Base-by-base conservation (phyloP, 108 stramenopile genomes). In the Heterococcus sp. region DNA sequence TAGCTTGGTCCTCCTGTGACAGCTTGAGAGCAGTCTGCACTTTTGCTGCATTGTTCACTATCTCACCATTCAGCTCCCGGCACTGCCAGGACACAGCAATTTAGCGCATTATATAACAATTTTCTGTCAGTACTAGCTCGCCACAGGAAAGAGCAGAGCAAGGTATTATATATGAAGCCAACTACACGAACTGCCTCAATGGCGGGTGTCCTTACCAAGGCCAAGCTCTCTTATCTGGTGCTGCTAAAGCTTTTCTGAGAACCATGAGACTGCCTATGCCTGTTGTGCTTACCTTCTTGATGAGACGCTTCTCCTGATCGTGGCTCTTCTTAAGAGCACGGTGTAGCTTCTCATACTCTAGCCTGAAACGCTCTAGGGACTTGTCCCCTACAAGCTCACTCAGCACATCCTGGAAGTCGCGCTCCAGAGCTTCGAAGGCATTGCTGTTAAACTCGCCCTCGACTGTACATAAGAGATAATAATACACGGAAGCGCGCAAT, bases 291-390 rank as follows among this genome's bases (percentile, higher is more conserved):
- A 67, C 66, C 70, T 90, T 91, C 65, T 89, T 89, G 21, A 91
- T 88, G 26, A 91, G 85, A 8, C 89, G 76, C 76, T 89, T 87
- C 82, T 91, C 91, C 63, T 91, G 90, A 31, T 88, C 89, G 70
- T 90, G 89, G 8, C 87, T 86, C 70, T 89, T 89, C 31, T 87
- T 88, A 30, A 91, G 84, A 0, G 89, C 89, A 1, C 90, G 86
- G 84, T 91, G 89, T 4, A 91, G 82, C 81, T 91, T 90, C 76
- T 91, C 91, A 69, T 91, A 91, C 74, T 91, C 91, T 0, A 84
- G 65, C 33, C 90, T 86, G 84, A 91, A 91, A 30, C 83, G 82
- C 66, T 90, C 89, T 5, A 91, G 76, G 38, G 76, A 88, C 64
- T 85, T 72, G 69, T 91, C 91, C 1, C 89, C 91, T 21, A 89